Conservation (phyloP, 768 basidiomycete species). For the Asterophora lycoperdoides region DNA sequence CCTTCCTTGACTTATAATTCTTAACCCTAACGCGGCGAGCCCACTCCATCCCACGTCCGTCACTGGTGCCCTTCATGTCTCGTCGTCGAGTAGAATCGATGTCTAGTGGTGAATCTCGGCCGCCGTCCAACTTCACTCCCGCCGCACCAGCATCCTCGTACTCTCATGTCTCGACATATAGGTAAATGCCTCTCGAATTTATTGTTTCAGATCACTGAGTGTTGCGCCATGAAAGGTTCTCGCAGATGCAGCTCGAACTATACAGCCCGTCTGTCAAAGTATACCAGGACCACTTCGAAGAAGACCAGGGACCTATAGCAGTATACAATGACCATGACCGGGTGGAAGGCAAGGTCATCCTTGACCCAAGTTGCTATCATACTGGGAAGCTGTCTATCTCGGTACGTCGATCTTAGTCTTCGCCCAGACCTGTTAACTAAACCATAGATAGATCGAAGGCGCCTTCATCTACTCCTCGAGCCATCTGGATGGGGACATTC, state of each 20-base stretch:
- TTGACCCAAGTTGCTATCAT: constrained; percentile 48
- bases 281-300: constrained; percentile 26
- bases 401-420: constrained; percentile 33
- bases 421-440: not conserved
- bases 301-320: constrained; percentile 33
- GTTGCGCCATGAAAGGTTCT: constrained; percentile 31
- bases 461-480: constrained; percentile 42
- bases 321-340: constrained; percentile 61
- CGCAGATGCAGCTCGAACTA: constrained; percentile 56
- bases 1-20: not conserved
- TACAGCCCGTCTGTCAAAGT: constrained; percentile 58
- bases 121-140: constrained; percentile 33
- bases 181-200: constrained; percentile 27
- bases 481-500: constrained; percentile 21
- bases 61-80: constrained; percentile 15
- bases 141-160: constrained; percentile 23
- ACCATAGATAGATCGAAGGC: constrained; percentile 52
- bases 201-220: not conserved
- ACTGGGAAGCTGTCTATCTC: constrained; percentile 56
- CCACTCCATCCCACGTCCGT: not conserved
- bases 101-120: constrained; percentile 19
- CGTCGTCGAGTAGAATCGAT: constrained; percentile 28
- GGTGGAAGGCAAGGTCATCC: constrained; percentile 54
- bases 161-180: constrained; percentile 47
- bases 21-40: not conserved